These are phyloP conservation scores for Phialocephala sp. DNA, from an alignment of 2,329 filamentous ascomycete genomes.

Conservation along the genomic window DNA sequence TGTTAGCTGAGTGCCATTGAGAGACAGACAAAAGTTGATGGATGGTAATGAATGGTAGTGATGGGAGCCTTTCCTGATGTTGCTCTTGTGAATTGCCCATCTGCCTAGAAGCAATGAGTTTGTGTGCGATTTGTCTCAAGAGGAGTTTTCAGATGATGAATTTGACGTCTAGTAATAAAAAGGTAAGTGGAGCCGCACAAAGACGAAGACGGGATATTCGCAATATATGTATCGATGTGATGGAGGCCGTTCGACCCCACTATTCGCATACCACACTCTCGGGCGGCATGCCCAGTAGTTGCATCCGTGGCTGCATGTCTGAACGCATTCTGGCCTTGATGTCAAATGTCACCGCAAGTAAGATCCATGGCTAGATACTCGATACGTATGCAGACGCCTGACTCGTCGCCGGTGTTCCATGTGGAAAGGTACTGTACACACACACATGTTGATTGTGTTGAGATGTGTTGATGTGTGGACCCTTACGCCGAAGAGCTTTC, in stretches of 20 bases:
- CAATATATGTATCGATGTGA: not conserved
- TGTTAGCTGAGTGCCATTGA: not conserved
- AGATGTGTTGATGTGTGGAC: not conserved
- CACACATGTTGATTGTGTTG: too few relatives aligned
- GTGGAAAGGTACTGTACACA: too few relatives aligned
- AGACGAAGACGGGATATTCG: not conserved
- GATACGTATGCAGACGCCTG: not conserved
- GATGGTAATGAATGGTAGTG: not conserved
- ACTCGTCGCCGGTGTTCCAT: too few relatives aligned
- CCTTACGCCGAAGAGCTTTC: not conserved
- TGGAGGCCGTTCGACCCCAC: not conserved
- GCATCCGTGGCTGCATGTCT: not conserved
- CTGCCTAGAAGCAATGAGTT: not conserved
- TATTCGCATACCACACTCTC: not conserved
- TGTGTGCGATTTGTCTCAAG: too few relatives aligned
- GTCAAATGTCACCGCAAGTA: not conserved
- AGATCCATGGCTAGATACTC: not conserved
- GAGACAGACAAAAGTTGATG: not conserved
- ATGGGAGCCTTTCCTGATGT: conserved; percentile 2
- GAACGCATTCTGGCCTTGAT: not conserved
- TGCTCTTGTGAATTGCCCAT: not conserved
- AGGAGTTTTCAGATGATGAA: too few relatives aligned
- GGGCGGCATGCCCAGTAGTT: not conserved
- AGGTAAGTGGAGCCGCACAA: too few relatives aligned
- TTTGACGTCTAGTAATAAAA: not conserved